phyloP scores from a whole-genome alignment of 768 basidiomycete species.

The Pulveroboletus frians region DNA sequence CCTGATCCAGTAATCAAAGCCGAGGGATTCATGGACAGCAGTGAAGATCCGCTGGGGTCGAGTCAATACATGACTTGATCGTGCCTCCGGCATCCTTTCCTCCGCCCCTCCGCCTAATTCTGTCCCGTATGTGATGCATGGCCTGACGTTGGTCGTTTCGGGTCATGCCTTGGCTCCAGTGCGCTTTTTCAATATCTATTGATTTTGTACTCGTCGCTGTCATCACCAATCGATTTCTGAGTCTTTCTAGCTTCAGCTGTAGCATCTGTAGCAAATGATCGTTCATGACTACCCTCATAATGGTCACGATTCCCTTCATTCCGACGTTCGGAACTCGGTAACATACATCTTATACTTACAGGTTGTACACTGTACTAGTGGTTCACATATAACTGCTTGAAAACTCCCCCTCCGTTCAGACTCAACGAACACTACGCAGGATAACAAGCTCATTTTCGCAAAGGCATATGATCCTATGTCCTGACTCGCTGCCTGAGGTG shows the following conservation, averaged over 20 bases:
- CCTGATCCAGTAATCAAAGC: conserved; percentile 48
- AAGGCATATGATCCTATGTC: conserved; percentile 55
- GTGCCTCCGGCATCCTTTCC: not conserved
- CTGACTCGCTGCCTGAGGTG: conserved; percentile 26
- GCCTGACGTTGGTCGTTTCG: conserved; percentile 9
- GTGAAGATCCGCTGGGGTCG: conserved; percentile 52
- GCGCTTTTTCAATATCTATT: conserved; percentile 30
- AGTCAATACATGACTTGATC: conserved; percentile 25
- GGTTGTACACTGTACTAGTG: conserved; percentile 32
- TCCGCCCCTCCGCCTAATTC: conserved; percentile 4
- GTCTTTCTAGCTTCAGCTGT: conserved; percentile 22
- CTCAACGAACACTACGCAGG: conserved; percentile 37
- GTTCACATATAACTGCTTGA: conserved; percentile 18
- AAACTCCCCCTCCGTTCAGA: conserved; percentile 5
- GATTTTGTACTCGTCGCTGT: conserved; percentile 25
- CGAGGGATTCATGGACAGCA: conserved; percentile 63
- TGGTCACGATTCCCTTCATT: conserved; percentile 29
- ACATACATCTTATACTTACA: conserved; percentile 36
- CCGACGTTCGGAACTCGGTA: conserved; percentile 24
- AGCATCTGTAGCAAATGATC: conserved; percentile 31
- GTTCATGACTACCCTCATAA: conserved; percentile 34
- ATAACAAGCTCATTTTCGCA: conserved; percentile 74
- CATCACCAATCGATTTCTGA: conserved; percentile 24
- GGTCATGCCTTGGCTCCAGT: conserved; percentile 19
- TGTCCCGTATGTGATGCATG: conserved; percentile 3